A percentile compares a stretch with the other conserved stretches of the same genome.
Conservation (phyloP, 805 yeast genomes). For the Wickerhamomyces silvicola region DNA sequence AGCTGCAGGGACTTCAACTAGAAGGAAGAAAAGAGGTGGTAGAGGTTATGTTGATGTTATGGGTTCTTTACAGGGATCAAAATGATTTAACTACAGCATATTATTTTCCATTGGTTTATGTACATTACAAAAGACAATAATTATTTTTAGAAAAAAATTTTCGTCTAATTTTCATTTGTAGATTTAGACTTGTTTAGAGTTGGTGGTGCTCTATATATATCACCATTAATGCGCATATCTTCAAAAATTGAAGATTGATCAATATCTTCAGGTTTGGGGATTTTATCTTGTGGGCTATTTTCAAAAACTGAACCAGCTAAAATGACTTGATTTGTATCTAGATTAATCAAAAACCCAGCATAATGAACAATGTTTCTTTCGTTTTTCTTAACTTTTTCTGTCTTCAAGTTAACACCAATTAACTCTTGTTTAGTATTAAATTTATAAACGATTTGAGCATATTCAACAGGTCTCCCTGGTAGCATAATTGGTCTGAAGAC, state of each 20-base stretch:
- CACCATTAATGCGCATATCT: slow-evolving; percentile 28
- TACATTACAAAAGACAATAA: too few relatives aligned
- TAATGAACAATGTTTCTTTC: slow-evolving; percentile 56
- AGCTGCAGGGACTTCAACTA: slow-evolving; percentile 21
- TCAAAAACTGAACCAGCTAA: slow-evolving; percentile 68
- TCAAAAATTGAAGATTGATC: slow-evolving; percentile 21
- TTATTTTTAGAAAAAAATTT: too few relatives aligned
- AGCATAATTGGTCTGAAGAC: slow-evolving; percentile 62
- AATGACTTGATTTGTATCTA: slow-evolving; percentile 47
- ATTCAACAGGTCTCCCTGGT: slow-evolving; percentile 47
- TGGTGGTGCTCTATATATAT: slow-evolving; percentile 26
- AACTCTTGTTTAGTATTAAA: slow-evolving; percentile 59
- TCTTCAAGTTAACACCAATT: slow-evolving; percentile 38
- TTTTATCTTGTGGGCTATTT: slow-evolving; percentile 36
- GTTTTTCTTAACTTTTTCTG: slow-evolving; percentile 37
- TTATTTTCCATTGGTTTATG: too few relatives aligned
- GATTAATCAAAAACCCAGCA: slow-evolving; percentile 54
- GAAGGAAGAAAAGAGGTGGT: slow-evolving; percentile 38
- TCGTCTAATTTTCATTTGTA: too few relatives aligned
- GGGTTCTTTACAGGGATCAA: slow-evolving; percentile 28
- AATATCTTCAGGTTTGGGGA: slow-evolving; percentile 26
- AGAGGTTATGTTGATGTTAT: slow-evolving; percentile 68
- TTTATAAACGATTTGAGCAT: slow-evolving; percentile 55
- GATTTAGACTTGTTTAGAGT: too few relatives aligned
- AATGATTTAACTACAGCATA: too few relatives aligned